phyloP scores from a whole-genome alignment of 140 eudicot species.

The Senecio squalidus region DNA sequence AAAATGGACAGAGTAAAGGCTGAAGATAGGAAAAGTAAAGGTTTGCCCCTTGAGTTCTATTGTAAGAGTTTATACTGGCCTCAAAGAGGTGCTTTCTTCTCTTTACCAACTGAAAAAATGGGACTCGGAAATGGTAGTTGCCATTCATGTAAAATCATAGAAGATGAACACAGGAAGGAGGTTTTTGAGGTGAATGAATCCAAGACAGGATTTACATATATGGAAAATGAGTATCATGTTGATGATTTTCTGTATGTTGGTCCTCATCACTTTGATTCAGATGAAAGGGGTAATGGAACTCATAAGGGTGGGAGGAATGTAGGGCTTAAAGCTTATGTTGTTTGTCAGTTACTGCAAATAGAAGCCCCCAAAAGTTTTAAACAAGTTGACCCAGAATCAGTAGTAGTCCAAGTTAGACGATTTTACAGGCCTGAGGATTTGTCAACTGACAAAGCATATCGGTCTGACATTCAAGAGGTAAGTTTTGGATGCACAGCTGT shows the following conservation, averaged over 20 bases:
- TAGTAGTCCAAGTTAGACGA: conserved; percentile 44
- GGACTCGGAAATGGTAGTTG: conserved; percentile 81
- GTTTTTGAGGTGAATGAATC: conserved; percentile 43
- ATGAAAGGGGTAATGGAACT: conserved; percentile 45
- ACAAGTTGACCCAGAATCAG: conserved; percentile 31
- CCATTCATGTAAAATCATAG: conserved; percentile 48
- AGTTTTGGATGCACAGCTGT: not conserved
- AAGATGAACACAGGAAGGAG: conserved; percentile 34
- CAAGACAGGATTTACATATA: conserved; percentile 45
- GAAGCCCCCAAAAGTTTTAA: conserved; percentile 35
- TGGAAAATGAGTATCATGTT: conserved; percentile 48
- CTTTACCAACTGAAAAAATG: conserved; percentile 44
- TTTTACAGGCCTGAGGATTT: conserved; percentile 74
- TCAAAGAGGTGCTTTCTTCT: conserved; percentile 77
- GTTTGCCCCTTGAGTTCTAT: conserved; percentile 52
- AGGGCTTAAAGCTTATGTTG: conserved; percentile 74
- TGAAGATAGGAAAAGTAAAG: conserved; percentile 71
- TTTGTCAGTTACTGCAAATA: conserved; percentile 71
- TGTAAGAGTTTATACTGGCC: conserved; percentile 87
- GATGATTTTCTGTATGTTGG: conserved; percentile 78
- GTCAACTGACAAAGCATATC: conserved; percentile 65
- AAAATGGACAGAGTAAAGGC: conserved; percentile 67
- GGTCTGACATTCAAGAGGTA: conserved; percentile 84
- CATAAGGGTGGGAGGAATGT: conserved; percentile 86
- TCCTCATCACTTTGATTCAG: conserved; percentile 52